These are phyloP conservation scores for Chrysosporium keratinophilum DNA, from an alignment of 2,329 filamentous ascomycete species.

Conservation along the genomic window DNA sequence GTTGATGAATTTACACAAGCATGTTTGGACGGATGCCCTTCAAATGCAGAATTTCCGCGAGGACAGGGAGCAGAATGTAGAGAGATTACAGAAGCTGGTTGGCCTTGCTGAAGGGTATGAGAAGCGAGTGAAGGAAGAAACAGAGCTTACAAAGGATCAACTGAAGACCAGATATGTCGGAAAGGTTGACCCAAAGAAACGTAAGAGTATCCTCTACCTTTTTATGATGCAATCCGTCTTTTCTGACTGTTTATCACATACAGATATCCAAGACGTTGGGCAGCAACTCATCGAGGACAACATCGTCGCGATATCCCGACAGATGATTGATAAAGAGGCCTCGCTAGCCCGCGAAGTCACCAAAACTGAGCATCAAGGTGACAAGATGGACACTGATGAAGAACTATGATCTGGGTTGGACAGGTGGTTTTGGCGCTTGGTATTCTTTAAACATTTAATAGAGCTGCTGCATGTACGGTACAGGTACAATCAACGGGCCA, in stretches of 20 bases:
- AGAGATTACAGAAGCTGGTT: constrained; percentile 78
- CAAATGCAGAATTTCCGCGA: constrained; percentile 92
- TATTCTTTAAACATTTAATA: background rate
- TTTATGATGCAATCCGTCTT: background rate
- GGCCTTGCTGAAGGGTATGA: constrained; percentile 90
- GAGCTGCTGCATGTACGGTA: background rate
- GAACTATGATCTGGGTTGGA: constrained; percentile 26
- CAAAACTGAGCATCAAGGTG: constrained; percentile 37
- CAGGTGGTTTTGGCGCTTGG: background rate
- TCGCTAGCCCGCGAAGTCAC: constrained; percentile 62
- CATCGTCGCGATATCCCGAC: constrained; percentile 92
- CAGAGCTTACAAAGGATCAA: constrained; percentile 91
- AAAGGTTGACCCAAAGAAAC: constrained; percentile 98
- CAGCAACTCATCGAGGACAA: constrained; percentile 98
- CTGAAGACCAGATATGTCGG: constrained; percentile 98
- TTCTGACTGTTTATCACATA: background rate
- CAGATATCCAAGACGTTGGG: constrained; percentile 84
- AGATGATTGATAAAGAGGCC: constrained; percentile 99
- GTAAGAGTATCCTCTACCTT: constrained; percentile 35
- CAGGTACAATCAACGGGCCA: background rate
- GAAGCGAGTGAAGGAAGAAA: constrained; percentile 98
- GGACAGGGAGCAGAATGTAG: constrained; percentile 77
- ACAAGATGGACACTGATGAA: constrained; percentile 61
- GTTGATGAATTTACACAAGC: constrained; percentile 99
- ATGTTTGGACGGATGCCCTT: constrained; percentile 95